phyloP scores from a whole-genome alignment of 2,329 filamentous ascomycete genomes.

The Penicillium sp. region DNA sequence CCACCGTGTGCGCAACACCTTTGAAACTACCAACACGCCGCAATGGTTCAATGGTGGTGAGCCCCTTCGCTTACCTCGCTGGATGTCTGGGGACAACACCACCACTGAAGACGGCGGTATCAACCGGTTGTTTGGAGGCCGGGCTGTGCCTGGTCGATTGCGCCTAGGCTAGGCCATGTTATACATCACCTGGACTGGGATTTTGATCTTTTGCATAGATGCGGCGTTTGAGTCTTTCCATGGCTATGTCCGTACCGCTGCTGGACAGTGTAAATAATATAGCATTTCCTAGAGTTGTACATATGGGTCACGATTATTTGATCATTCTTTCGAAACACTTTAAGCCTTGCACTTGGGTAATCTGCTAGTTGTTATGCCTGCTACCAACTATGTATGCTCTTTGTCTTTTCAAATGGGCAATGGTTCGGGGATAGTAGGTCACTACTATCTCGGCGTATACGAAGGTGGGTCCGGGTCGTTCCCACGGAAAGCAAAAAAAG shows the following conservation, averaged over 20 bases:
- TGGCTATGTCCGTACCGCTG: conserved; percentile 9
- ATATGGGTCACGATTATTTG: conserved; percentile 4
- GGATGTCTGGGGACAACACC: conserved; percentile 66
- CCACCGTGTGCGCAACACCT: conserved; percentile 85
- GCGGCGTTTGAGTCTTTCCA: conserved; percentile 8
- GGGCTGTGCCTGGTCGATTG: conserved; percentile 40
- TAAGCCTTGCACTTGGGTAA: no score
- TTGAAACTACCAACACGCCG: conserved; percentile 78
- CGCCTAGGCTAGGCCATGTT: conserved; percentile 31
- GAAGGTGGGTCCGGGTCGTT: background rate
- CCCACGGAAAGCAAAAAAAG: background rate
- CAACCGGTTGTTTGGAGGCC: conserved; percentile 41
- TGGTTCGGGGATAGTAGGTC: background rate
- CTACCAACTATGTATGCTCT: background rate
- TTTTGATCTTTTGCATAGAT: conserved; percentile 14
- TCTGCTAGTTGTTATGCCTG: no score
- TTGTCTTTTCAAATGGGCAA: background rate
- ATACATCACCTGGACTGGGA: background rate
- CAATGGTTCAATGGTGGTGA: conserved; percentile 72
- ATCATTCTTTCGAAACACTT: no score
- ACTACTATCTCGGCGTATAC: background rate
- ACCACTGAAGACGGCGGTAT: conserved; percentile 31
- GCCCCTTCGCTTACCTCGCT: conserved; percentile 72
- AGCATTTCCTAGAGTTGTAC: conserved; percentile 13
- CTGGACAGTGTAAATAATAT: conserved; percentile 23